Conservation (phyloP, 768 basidiomycete species). For the Russula sp. region DNA sequence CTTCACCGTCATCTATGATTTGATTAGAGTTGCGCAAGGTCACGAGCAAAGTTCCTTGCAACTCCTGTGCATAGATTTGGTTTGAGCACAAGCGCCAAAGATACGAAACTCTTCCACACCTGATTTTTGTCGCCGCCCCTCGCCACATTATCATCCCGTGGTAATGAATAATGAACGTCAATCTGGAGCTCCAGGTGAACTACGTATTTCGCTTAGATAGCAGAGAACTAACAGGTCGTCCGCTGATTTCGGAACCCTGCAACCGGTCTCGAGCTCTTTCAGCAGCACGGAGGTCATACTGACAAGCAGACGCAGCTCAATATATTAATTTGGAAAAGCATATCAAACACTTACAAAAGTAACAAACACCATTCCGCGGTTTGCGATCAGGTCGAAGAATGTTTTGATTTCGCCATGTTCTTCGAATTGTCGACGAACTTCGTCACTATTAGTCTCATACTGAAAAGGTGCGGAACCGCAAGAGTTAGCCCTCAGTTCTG, state of each 20-base stretch:
- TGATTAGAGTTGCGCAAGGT: slow-evolving; percentile 69
- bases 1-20: slow-evolving; percentile 77
- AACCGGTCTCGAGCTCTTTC: slow-evolving; percentile 87
- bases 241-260: slow-evolving; percentile 85
- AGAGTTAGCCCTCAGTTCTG: slow-evolving; percentile 19
- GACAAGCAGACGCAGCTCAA: slow-evolving; percentile 5
- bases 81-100: not conserved
- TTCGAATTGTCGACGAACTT: slow-evolving; percentile 83
- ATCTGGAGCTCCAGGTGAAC: slow-evolving; percentile 54
- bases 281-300: slow-evolving; percentile 93
- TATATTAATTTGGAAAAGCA: not conserved
- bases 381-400: slow-evolving; percentile 92
- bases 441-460: slow-evolving; percentile 88
- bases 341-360: slow-evolving; percentile 79
- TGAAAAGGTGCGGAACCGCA: slow-evolving; percentile 36
- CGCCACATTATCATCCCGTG: slow-evolving; percentile 65
- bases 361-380: slow-evolving; percentile 98
- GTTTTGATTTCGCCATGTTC: slow-evolving; percentile 95
- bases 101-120: slow-evolving; percentile 40
- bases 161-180: slow-evolving; percentile 97
- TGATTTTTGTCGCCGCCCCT: slow-evolving; percentile 81
- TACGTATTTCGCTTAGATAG: not conserved
- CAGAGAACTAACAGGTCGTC: slow-evolving; percentile 72
- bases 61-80: slow-evolving; percentile 45
- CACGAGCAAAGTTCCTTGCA: slow-evolving; percentile 83